Percentiles rank a stretch among this genome's conserved stretches.
phyloP scores from a whole-genome alignment of 352 stramenopile genomes.

The Hyaloperonospora arabidopsidis region DNA sequence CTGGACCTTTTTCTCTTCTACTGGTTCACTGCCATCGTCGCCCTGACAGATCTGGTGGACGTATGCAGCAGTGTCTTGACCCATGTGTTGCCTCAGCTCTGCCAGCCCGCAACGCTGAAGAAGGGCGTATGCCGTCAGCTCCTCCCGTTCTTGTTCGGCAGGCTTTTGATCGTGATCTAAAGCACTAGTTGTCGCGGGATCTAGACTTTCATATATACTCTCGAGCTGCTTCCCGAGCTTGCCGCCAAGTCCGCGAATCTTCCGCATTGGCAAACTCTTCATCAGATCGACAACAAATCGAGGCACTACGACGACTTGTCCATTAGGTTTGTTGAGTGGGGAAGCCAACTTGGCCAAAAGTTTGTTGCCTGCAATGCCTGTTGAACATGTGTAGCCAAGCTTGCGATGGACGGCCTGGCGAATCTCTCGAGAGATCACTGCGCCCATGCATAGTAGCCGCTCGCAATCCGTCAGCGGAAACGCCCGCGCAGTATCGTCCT shows the following conservation, averaged over 20 bases:
- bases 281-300: constrained; percentile 59
- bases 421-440: constrained; percentile 62
- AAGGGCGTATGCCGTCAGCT: constrained; percentile 40
- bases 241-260: constrained; percentile 64
- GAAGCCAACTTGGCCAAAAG: constrained; percentile 71
- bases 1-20: constrained; percentile 60
- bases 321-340: constrained; percentile 75
- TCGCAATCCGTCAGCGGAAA: constrained; percentile 65
- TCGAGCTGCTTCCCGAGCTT: constrained; percentile 72
- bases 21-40: constrained; percentile 58
- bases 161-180: constrained; percentile 5
- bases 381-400: constrained; percentile 76
- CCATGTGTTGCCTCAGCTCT: constrained; percentile 48
- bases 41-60: constrained; percentile 54
- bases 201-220: constrained; percentile 42
- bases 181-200: not conserved
- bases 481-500: constrained; percentile 15
- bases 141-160: constrained; percentile 10
- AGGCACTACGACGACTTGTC: constrained; percentile 61
- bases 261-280: constrained; percentile 63
- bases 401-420: constrained; percentile 48
- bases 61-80: constrained; percentile 47
- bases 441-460: constrained; percentile 57
- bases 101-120: constrained; percentile 44
- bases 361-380: constrained; percentile 71